Evolutionary conservation across 2,329 filamentous ascomycete species (phyloP), one percentile per base, ranked within the genome.

Genomic region (Acarospora socialis): DNA sequence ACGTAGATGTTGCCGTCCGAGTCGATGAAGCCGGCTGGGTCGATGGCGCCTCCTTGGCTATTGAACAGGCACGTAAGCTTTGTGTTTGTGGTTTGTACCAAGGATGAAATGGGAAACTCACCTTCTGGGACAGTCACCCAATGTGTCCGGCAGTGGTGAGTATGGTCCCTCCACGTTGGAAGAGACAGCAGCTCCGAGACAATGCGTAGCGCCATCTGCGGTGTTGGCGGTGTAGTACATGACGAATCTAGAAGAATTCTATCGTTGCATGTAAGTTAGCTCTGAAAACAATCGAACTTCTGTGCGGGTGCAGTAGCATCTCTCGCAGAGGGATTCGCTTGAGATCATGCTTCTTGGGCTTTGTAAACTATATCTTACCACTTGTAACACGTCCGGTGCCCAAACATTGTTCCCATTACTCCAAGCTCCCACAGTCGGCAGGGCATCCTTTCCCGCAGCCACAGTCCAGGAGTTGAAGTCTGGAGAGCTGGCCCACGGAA

Each of bases 21-120:
- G 44, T 79, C 73, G 7, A 53, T 44, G 50, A 76, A 78, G 3
- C 68, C 70, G 0, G 67, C 57, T 0, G 73, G 57, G 44, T 80
- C 75, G 43, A 79, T 78, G 12, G 71, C 65, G 20, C 73, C 73
- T 13, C 73, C 73, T 32, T 58, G 46, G 4, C 19, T 21, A n/a
- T 21, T n/a, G 14, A 17, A 7, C n/a, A n/a, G n/a, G n/a, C n/a
- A n/a, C n/a, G n/a, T n/a, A n/a, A n/a, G n/a, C n/a, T n/a, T n/a
- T n/a, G n/a, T n/a, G n/a, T n/a, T n/a, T n/a, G n/a, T n/a, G n/a
- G n/a, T n/a, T n/a, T n/a, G n/a, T n/a, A n/a, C n/a, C n/a, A n/a
- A n/a, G n/a, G n/a, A n/a, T n/a, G n/a, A n/a, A n/a, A n/a, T n/a
- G n/a, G n/a, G n/a, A n/a, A n/a, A n/a, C n/a, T n/a, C n/a, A n/a